Conservation (phyloP, 495 filamentous ascomycete genomes). For the Trichoderma orchidacearum region DNA sequence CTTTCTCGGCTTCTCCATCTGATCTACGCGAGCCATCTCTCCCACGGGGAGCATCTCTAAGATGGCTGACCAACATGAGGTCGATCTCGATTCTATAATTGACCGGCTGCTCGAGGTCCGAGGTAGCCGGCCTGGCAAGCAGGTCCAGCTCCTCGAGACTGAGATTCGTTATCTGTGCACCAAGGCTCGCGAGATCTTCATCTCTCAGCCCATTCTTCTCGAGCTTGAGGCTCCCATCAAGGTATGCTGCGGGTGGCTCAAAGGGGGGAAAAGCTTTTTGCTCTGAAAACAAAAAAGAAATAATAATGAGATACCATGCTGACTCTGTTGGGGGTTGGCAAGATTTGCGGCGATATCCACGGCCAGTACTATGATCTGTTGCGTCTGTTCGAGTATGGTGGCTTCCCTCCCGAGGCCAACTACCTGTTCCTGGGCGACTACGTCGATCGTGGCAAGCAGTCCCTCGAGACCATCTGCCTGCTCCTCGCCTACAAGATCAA, state of each 20-base stretch:
- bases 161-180: conserved; percentile 98
- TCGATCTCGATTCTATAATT: conserved; percentile 98
- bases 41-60: conserved; percentile 27
- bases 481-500: conserved; percentile 99
- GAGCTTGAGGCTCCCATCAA: conserved; percentile 98
- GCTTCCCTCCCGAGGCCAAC: conserved; percentile 97
- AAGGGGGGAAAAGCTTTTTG: conserved; percentile 4
- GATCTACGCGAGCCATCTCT: conserved; percentile 21
- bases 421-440: conserved; percentile 99
- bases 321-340: conserved; percentile 7
- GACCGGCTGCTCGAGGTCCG: conserved; percentile 94
- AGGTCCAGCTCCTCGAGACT: conserved; percentile 90
- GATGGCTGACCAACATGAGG: conserved; percentile 96
- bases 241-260: conserved; percentile 43
- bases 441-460: conserved; percentile 98
- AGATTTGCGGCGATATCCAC: conserved; percentile 99
- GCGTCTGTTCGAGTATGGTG: conserved; percentile 95
- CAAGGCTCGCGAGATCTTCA: conserved; percentile 98
- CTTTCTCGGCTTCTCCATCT: conserved; percentile 2
- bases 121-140: conserved; percentile 94
- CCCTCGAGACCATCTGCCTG: conserved; percentile 96
- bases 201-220: conserved; percentile 94
- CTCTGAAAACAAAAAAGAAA: background rate
- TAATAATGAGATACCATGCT: conserved; percentile 1
- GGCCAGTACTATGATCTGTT: conserved; percentile 98